Base-by-base conservation (phyloP, 2,329 filamentous ascomycete genomes). In the Triangularia verruculosa region DNA sequence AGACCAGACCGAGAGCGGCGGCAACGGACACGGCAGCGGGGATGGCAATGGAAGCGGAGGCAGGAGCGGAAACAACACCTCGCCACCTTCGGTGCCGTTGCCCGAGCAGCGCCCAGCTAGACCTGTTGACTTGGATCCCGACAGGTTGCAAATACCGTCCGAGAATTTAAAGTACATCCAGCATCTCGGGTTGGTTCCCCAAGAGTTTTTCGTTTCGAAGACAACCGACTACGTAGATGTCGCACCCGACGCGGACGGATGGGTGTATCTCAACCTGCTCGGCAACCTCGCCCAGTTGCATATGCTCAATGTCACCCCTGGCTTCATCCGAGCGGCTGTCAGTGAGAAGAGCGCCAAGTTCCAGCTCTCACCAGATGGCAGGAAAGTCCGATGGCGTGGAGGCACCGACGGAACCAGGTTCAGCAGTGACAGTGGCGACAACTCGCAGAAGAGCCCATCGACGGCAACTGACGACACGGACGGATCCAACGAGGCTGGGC, bases 251-350 rank as follows among this genome's bases (percentile, higher is more conserved):
- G 80, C 81, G 0, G 87, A 92, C 25, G 90, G 90, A 4, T 95
- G 91, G 91, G 86, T 94, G 0, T 94, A 93, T 70, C 78, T 95
- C 6, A 95, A 95, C 69, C 77, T 96, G 0, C 80, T 96, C 1
- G 88, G 89, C 72, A 93, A 89, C 71, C 84, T 96, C 80, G 92
- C 92, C 0, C 92, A 96, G 75, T 78, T 96, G 17, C 92, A 96
- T 70, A 94, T 93, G 0, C 83, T 95, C 69, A 93, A 92, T 64
- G 91, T 96, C 1, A 93, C 92, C 0, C 83, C 88, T 0, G 86
- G 89, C 27, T 94, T 94, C 70, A 87, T 95, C 43, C 87, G 90
- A 63, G 84, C 85, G 34, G 90, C 92, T 0, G 81, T 96, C 1
- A 78, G 80, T 0, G 86, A 90, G 57, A 84, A 87, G 68, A 94